These are phyloP conservation scores for Fusarium sp. DNA, from an alignment of 2,329 filamentous ascomycete species.

Conservation along the genomic window DNA sequence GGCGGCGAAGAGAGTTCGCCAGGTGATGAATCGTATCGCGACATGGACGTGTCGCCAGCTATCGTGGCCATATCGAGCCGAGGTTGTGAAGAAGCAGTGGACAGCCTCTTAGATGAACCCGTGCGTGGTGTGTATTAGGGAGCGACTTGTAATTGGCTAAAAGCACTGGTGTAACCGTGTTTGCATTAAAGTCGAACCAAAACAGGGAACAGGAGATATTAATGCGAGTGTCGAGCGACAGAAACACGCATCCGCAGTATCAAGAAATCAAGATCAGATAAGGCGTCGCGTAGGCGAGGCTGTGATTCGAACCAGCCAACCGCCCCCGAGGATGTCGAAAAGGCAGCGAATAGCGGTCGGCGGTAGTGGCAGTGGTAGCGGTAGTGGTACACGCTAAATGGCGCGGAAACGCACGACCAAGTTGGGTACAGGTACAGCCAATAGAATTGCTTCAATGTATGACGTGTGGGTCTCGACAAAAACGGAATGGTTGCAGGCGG, in stretches of 20 bases:
- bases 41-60: conserved; percentile 53
- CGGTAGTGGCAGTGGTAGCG: conserved; percentile 14
- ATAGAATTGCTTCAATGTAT: conserved; percentile 28
- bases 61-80: conserved; percentile 48
- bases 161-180: conserved; percentile 10
- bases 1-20: conserved; percentile 66
- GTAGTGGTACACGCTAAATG: conserved; percentile 39
- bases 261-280: conserved; percentile 32
- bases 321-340: conserved; percentile 9
- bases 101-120: conserved; percentile 5
- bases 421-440: conserved; percentile 42
- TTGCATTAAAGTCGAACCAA: conserved; percentile 12
- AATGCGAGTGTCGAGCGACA: conserved; percentile 4
- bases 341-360: conserved; percentile 40
- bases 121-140: conserved; percentile 26
- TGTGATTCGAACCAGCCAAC: conserved; percentile 39
- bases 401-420: conserved; percentile 34
- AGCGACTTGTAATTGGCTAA: conserved; percentile 7
- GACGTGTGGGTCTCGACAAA: conserved; percentile 40
- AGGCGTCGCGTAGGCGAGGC: conserved; percentile 37
- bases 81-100: conserved; percentile 21
- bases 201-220: conserved; percentile 5
- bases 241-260: conserved; percentile 16
- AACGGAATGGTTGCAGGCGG: conserved; percentile 43
- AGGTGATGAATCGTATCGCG: conserved; percentile 62